phyloP scores from a whole-genome alignment of 1,284 basidiomycete genomes.

The Fistulina hepatica region DNA sequence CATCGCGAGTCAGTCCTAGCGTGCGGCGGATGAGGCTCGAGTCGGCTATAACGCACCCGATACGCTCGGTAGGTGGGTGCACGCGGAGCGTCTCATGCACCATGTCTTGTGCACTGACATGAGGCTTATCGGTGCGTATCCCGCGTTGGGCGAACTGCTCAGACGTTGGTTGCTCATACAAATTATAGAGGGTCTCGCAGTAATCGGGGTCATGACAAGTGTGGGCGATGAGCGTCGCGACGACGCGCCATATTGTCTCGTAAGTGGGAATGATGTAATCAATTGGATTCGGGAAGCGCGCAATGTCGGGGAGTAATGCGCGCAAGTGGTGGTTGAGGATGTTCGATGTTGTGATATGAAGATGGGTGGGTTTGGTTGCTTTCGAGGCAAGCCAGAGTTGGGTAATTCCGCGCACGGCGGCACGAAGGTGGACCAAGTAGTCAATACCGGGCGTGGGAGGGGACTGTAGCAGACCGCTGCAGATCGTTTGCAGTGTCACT shows the following conservation, averaged over 20 bases:
- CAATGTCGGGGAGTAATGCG: conserved; percentile 27
- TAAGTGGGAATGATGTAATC: conserved; percentile 45
- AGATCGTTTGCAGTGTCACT: no score
- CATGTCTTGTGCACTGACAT: conserved; percentile 29
- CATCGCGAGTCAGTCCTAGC: no score
- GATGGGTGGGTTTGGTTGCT: no score
- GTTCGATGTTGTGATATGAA: no score
- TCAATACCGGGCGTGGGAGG: no score
- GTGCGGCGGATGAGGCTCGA: no score
- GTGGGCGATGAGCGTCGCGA: conserved; percentile 35
- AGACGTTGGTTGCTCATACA: conserved; percentile 28
- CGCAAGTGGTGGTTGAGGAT: conserved; percentile 22
- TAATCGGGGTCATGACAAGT: conserved; percentile 19
- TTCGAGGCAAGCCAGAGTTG: no score
- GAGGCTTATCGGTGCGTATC: conserved; percentile 7
- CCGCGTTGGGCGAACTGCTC: conserved; percentile 23
- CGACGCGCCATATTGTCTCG: conserved; percentile 54
- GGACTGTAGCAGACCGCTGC: no score
- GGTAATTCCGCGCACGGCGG: no score
- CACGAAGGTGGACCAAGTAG: no score
- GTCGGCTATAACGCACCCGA: conserved; percentile 20
- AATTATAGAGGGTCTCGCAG: conserved; percentile 24
- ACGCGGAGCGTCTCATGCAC: conserved; percentile 35
- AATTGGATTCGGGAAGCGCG: conserved; percentile 28
- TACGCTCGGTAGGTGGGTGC: conserved; percentile 36